Evolutionary conservation across 441 rosid species (phyloP).

Genomic region (Eugenia klotzschiana): DNA sequence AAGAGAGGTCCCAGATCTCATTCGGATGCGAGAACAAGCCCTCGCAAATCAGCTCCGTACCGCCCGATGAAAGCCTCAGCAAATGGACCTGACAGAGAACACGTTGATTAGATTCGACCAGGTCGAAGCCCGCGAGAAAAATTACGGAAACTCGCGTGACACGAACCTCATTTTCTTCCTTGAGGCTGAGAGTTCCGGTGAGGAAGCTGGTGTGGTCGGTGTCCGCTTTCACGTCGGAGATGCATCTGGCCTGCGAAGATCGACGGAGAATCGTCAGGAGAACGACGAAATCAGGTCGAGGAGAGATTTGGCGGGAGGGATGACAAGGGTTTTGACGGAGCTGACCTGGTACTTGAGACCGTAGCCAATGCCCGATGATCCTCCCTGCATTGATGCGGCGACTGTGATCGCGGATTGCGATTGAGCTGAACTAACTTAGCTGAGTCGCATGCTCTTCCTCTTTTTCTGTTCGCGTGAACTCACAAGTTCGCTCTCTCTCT

Average conservation of each 20-base stretch:
- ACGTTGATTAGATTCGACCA: background rate
- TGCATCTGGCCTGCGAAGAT: constrained; percentile 59
- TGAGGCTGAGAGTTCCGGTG: constrained; percentile 72
- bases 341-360: constrained; percentile 83
- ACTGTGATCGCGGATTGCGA: background rate
- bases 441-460: background rate
- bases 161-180: constrained; percentile 76
- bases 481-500: background rate
- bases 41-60: constrained; percentile 78
- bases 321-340: background rate
- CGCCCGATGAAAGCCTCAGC: constrained; percentile 72
- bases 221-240: constrained; percentile 82
- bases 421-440: background rate
- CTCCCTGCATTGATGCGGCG: constrained; percentile 60
- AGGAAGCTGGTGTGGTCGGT: constrained; percentile 83
- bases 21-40: constrained; percentile 80
- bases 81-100: constrained; percentile 51
- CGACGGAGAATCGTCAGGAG: background rate
- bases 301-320: background rate
- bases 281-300: background rate
- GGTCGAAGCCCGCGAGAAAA: background rate
- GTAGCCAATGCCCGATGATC: constrained; percentile 70
- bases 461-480: background rate
- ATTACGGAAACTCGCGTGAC: background rate
- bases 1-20: constrained; percentile 86